Evolutionary conservation across 176 grass and related monocot genomes (phyloP), one percentile per base, ranked within the genome.

Genomic region (Rhynchospora pubera): DNA sequence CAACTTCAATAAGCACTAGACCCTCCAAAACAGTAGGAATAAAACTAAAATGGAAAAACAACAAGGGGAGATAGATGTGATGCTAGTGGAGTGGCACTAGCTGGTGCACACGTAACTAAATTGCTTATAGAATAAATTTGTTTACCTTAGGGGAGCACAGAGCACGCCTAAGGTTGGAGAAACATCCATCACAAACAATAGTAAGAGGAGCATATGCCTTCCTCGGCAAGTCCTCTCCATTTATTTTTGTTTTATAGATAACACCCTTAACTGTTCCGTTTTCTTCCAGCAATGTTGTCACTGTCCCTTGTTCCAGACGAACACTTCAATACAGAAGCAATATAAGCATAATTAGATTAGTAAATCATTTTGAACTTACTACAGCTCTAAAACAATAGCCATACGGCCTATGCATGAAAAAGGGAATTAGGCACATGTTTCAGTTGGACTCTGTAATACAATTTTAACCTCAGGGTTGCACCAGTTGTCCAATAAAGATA

Each of bases 151-250:
- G 89, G 50, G 86, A 95, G 66, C 96, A 99, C 60, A 99, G 96
- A 45, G 77, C 57, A 5, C 92, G 96, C 9, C 96, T 72, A 64
- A 99, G 84, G 79, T 99, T 99, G 1, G 96, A 99, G 82, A 99
- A 99, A 76, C 96, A 99, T n/a, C 96, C 92, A 63, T 99, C 96
- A 64, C 96, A 99, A 68, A 99, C 96, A 82, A 99, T 91, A 5
- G 93, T 99, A 46, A 99, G 83, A 75, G 96, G 93, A 53, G 96
- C 93, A 87, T 85, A 84, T 32, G 91, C 90, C 68, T 91, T 91
- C 28, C 84, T 77, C 11, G 52, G 45, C 59, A 65, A 82, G 65
- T 82, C 79, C 79, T 93, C 96, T 90, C 94, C 92, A 82, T 93
- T 91, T 28, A 85, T 91, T 80, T 89, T 99, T 34, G 71, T 91